Conservation (phyloP, 495 filamentous ascomycete species). For the Tuber microsphaerosporum region DNA sequence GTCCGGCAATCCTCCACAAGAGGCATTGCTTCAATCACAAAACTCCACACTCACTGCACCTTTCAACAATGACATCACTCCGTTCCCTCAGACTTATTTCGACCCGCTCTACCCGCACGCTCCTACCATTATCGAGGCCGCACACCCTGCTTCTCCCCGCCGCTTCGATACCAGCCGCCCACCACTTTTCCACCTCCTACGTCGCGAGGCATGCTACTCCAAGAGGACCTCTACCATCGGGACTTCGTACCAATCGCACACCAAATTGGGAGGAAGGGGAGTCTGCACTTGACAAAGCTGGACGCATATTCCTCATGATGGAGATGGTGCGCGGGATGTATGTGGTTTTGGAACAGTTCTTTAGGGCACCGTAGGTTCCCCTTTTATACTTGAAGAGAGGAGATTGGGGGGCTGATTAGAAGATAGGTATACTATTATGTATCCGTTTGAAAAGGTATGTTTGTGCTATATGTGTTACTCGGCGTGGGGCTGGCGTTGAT, state of each 20-base stretch:
- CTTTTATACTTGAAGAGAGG: constrained; percentile 1
- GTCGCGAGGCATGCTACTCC: constrained; percentile 15
- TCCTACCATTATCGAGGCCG: neutral
- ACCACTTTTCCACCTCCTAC: constrained; percentile 22
- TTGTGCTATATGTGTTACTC: neutral
- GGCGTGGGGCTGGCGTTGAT: neutral
- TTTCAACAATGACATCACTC: constrained; percentile 24
- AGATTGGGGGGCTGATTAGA: constrained; percentile 4
- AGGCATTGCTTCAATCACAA: constrained; percentile 12
- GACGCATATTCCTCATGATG: constrained; percentile 85
- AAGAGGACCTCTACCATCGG: constrained; percentile 14
- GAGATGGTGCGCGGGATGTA: constrained; percentile 98
- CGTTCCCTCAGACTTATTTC: constrained; percentile 25
- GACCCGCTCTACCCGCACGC: constrained; percentile 11
- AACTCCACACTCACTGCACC: constrained; percentile 1
- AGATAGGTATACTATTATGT: constrained; percentile 88
- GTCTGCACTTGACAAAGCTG: constrained; percentile 69
- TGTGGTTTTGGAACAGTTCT: constrained; percentile 94
- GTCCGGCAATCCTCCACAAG: constrained; percentile 5
- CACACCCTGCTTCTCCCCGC: constrained; percentile 6
- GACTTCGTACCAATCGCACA: constrained; percentile 23
- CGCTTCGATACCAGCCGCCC: neutral
- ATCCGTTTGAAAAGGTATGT: constrained; percentile 87
- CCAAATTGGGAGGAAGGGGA: constrained; percentile 60
- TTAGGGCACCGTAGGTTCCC: constrained; percentile 80